Base-by-base conservation (phyloP, 2,329 filamentous ascomycete species). In the Cucurbitaria berberidis region DNA sequence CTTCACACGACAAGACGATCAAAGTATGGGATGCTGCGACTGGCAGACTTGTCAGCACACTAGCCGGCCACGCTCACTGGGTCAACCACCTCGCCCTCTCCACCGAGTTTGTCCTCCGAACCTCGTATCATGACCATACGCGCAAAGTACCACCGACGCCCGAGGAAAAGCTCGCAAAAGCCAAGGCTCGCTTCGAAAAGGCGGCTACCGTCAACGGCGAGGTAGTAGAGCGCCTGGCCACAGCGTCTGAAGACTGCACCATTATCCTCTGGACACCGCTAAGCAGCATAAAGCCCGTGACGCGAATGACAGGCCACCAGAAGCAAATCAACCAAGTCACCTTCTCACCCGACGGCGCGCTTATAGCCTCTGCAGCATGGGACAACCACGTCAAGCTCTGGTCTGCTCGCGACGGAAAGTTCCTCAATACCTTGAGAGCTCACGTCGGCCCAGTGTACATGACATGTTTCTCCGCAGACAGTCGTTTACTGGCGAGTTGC, bases 261-360 rank as follows among this genome's bases (percentile, higher is more conserved):
- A 93, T 99, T 84, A 96, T 92, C 72, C 83, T 99, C 7, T 99
- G 93, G 93, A 90, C 96, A 55, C 93, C 93, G 0, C 82, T 87
- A 9, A 72, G 61, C 29, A 87, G 88, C 3, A 90, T 82, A 7
- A 97, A 98, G 74, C 93, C 93, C 0, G 80, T 98, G 3, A 89
- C 90, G n/a, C 83, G 92, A 29, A 84, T 98, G 77, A 77, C 91
- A n/a, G 95, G 95, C 2, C 95, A 99, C 69, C 91, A 97, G 74
- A 98, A 98, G 77, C 90, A 93, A 70, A 93, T 98, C 63, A 97
- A 98, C 74, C 90, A 97, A 72, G 93, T 98, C 42, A 89, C 88
- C 0, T 98, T 98, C 76, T 96, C 91, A 0, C 92, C 93, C 0
- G 93, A 98, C 69, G 93, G 92, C 29, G 82, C 85, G 8, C 83